Percentiles rank a stretch among this genome's conserved stretches.
Evolutionary conservation across 176 grass and related monocot species (phyloP).

Genomic region (Oryza nivara): DNA sequence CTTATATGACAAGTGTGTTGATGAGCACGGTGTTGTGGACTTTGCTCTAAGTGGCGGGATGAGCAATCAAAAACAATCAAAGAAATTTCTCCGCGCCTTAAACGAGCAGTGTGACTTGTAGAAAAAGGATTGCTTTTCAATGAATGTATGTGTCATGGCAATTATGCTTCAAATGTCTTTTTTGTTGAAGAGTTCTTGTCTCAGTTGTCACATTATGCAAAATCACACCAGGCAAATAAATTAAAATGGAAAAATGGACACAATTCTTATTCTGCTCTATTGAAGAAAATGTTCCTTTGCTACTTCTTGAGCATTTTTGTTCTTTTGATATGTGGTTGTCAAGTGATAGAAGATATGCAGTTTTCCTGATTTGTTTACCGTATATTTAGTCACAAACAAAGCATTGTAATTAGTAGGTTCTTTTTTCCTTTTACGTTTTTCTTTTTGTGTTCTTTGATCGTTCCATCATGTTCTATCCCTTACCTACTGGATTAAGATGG

Average conservation of each 20-base stretch:
- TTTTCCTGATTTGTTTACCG: neutral
- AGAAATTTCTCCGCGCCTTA: slow-evolving; percentile 57
- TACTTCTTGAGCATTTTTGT: neutral
- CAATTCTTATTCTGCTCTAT: slow-evolving; percentile 1
- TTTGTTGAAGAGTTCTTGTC: neutral
- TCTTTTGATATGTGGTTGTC: neutral
- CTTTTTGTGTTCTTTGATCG: neutral
- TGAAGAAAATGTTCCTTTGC: neutral
- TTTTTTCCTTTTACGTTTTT: too few relatives aligned
- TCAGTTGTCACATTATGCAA: slow-evolving; percentile 1
- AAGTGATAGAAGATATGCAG: neutral
- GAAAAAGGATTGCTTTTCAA: slow-evolving; percentile 72
- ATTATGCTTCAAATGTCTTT: neutral
- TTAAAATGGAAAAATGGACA: neutral
- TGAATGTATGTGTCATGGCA: slow-evolving; percentile 51
- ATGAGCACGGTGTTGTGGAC: slow-evolving; percentile 73
- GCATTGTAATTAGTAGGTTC: neutral
- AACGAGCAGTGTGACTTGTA: slow-evolving; percentile 72
- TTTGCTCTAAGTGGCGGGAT: slow-evolving; percentile 79
- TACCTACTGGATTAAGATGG: slow-evolving; percentile 1
- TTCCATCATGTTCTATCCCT: slow-evolving; percentile 20
- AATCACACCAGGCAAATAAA: neutral
- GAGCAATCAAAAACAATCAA: slow-evolving; percentile 71
- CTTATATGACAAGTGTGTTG: slow-evolving; percentile 85
- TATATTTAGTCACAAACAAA: neutral